Base-by-base conservation (phyloP, 768 basidiomycete species). In the Coprinellus micaceus region DNA sequence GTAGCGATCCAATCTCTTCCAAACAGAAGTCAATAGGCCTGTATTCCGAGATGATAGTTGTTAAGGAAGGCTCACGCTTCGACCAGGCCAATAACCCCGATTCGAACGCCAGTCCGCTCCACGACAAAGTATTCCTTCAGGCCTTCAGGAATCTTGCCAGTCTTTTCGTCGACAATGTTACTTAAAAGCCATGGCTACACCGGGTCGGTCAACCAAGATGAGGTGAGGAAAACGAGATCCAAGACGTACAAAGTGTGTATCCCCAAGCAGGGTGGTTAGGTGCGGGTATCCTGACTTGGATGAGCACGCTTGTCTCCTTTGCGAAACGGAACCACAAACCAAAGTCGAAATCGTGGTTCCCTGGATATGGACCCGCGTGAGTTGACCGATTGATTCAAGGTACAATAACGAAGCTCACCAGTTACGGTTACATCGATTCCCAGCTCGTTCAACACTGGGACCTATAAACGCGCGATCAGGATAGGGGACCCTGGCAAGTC, bases 341-440 rank as follows among this genome's bases (percentile, higher is more conserved):
- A 61, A 89, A 91, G 70, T 95, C 94, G 69, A 94, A 94, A 62
- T 95, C 94, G 61, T 97, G 94, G 66, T 97, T 95, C 4, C 93
- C 91, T 91, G n/a, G n/a, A 58, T 33, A 26, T 53, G 11, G 15
- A 45, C 12, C 9, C 33, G 33, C 33, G 33, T 40, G 12, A 53
- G 24, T 36, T 13, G 4, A 7, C 24, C 12, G 40, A 22, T 15
- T 25, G 17, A 17, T 11, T 7, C 7, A 41, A n/a, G 21, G n/a
- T 28, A 30, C 19, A 6, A 25, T n/a, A 24, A 36, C 3, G 51
- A 29, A 15, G 69, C 86, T 51, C 29, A 91, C 91, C 93, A 54
- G 89, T 84, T 58, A 93, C 74, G 6, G 93, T 81, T 36, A 86
- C 84, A 69, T 95, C 91, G 22, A 91, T 79, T n/a, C 77, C 81